Conservation (phyloP, 768 basidiomycete genomes). For the Tephrocybe sp. region DNA sequence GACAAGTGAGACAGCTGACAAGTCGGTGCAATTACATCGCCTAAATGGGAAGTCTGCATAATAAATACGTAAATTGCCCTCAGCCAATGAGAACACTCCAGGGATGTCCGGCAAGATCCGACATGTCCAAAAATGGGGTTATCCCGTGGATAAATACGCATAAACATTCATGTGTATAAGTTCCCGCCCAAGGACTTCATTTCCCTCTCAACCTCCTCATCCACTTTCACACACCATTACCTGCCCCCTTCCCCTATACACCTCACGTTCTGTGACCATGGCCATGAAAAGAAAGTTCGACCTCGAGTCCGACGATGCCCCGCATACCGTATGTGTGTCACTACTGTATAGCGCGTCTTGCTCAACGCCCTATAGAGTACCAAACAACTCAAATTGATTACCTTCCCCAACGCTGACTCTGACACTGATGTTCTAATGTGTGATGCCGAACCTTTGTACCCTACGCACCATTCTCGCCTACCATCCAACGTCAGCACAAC, state of each 20-base stretch:
- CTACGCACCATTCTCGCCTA: constrained; percentile 60
- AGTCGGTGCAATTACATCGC: neutral
- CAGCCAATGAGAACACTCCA: constrained; percentile 4
- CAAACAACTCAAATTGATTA: constrained; percentile 74
- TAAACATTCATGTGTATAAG: constrained; percentile 28
- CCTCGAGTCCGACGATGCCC: constrained; percentile 52
- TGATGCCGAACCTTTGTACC: constrained; percentile 58
- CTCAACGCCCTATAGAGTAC: constrained; percentile 38
- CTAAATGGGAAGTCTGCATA: too few relatives aligned
- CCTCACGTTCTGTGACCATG: constrained; percentile 39
- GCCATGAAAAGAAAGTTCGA: constrained; percentile 77
- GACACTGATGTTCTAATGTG: constrained; percentile 75
- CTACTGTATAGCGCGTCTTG: constrained; percentile 18
- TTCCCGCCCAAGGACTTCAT: constrained; percentile 18
- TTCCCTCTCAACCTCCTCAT: constrained; percentile 19
- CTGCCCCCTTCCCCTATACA: constrained; percentile 12
- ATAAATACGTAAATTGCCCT: neutral
- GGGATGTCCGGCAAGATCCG: constrained; percentile 1
- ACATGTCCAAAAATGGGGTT: constrained; percentile 8
- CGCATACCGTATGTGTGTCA: constrained; percentile 41
- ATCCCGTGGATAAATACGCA: constrained; percentile 16
- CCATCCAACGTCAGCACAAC: constrained; percentile 66
- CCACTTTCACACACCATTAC: constrained; percentile 15
- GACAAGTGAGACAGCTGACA: constrained; percentile 1
- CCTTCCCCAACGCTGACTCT: constrained; percentile 65